Base-by-base conservation (phyloP, 768 basidiomycete genomes). In the Auricularia auricula-judae region DNA sequence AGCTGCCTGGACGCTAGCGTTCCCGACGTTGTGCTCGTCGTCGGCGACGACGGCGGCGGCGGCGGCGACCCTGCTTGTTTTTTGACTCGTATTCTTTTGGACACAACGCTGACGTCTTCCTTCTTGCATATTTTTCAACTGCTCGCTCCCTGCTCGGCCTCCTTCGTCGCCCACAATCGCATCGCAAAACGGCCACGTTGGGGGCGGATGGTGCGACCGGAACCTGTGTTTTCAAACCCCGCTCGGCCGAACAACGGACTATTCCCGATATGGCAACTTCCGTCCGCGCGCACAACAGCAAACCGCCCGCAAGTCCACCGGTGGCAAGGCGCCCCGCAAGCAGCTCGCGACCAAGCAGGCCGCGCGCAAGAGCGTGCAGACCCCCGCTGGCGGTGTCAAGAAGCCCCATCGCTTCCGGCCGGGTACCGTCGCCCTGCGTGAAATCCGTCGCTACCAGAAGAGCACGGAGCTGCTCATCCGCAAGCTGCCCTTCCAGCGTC, bases 241-340 rank as follows among this genome's bases (percentile, higher is more conserved):
- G 47, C 14, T 21, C 14, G 14, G 14, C 47, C 47, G 47, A 16
- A 42, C 21, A 18, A 5, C 47, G 4, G 47, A 18, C 47, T 18
- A 29, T 21, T 16, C 21, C 47, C 47, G 47, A 51, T 51, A 51
- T 42, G 39, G 39, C 39, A 42, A 42, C 47, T 21, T 51, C 47
- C 47, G 16, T 5, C 3, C 18, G 18, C 8, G 11, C 14, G 11
- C 14, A 5, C 47, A 61, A 62, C 70, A 93, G 94, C 95, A 97
- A 93, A 97, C 94, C 75, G 95, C 95, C 74, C 93, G 95, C 79
- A 97, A 98, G 83, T 97, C 95, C 65, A 97, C 96, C 68, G 96
- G 96, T 89, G 94, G 89, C 74, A 91, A 91, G 76, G 90, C 90
- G 62, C 91, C 91, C 65, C 88, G 91, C 82, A 93, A 93, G 77